Evolutionary conservation across 371 early-diverging fungal species (phyloP), one percentile per base, ranked within the genome.

Genomic region (Dinochytrium kinnereticum): DNA sequence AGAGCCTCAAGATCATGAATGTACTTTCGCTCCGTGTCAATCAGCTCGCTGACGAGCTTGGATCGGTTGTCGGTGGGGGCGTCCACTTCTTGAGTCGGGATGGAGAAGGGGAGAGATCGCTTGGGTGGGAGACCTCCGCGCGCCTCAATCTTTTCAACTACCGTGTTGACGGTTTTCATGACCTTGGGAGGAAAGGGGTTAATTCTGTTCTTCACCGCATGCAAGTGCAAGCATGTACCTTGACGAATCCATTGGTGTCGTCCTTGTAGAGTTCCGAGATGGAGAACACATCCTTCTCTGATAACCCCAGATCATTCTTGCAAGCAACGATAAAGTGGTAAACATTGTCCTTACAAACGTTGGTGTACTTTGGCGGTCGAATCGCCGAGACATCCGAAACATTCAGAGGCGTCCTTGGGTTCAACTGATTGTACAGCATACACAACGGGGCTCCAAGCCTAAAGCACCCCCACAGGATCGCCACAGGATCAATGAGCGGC

Each of bases 21-120:
- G 85, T 96, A 98, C 77, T 88, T 91, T n/a, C 97, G 87, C 82
- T 98, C 99, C 0, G 98, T 97, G 77, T 94, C 93, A 36, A 98
- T 81, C 40, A 98, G 80, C 83, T 98, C 99, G 37, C 88, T 82
- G 31, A 98, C 89, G 30, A 95, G 88, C 77, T 91, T 91, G 74
- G 94, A 92, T 36, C 96, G 91, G 82, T 94, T 84, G 72, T 85
- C 88, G 1, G 69, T 37, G 33, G 85, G 78, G 7, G 71, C 71
- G 33, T 79, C 72, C 19, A 36, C 59, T 3, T 73, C 61, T 36
- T 37, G 53, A 19, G 75, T 31, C 31, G 78, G 77, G 31, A 74
- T 44, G 1, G 75, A 34, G 68, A 84, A 81, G 7, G 86, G 86
- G 30, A 86, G 76, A 3, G 78, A 78, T 34, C 70, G 72, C 17